Base-by-base conservation (phyloP, 2,329 filamentous ascomycete species). In the Colletotrichum lini region DNA sequence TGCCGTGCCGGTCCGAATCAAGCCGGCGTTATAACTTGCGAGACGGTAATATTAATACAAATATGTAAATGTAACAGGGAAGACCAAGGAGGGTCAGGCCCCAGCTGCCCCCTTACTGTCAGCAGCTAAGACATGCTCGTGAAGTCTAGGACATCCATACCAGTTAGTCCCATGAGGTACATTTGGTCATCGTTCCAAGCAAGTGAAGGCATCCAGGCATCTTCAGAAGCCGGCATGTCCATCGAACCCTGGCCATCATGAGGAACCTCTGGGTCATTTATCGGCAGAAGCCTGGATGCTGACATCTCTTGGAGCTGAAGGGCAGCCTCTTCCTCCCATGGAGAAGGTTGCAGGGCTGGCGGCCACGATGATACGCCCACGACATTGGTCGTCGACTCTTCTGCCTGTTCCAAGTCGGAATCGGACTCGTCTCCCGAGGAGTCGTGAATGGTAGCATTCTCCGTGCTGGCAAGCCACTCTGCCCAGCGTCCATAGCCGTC, bases 121-220 rank as follows among this genome's bases (percentile, higher is more conserved):
- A 15, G 12, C 5, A 2, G 4, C 35, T n/a, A 56, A 12, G 10
- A 56, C 18, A 56, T 23, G 18, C 30, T n/a, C 21, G 53, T 74
- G 65, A 78, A 78, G 53, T 78, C 74, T 6, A 78, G 47, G 0
- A 77, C 72, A 42, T 76, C 76, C 26, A 77, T 65, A 1, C 75
- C 76, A 7, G 75, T 77, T 8, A 78, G 26, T 0, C 76, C 76
- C 70, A 78, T 76, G 12, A 77, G 12, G 35, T 77, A 74, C n/a
- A 65, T 75, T 54, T 77, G 74, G 23, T 77, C 74, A 3, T 77
- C 74, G 52, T 62, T 73, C 44, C 73, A 75, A 12, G 71, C 44
- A 1, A 67, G 60, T 1, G 72, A 72, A 3, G 70, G 35, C 18
- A 77, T 16, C 61, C 58, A 70, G 2, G 26, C 16, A 3, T 61